Base-by-base conservation (phyloP, 805 yeast genomes). In the Yarrowia yakushimensis region DNA sequence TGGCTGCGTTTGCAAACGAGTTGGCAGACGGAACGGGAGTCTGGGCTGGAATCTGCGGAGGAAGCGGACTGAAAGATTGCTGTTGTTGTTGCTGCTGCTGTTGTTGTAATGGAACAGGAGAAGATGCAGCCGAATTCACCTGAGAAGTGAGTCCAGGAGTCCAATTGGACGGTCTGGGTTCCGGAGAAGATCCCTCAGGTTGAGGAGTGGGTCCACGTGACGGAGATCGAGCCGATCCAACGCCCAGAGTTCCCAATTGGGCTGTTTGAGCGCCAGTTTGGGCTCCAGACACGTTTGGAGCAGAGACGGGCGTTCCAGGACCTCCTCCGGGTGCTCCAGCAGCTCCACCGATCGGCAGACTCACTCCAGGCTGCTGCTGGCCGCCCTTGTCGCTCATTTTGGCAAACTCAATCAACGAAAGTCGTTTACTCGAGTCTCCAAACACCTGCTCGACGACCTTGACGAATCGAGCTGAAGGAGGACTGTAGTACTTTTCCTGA, bases 181-280 rank as follows among this genome's bases (percentile, higher is more conserved):
- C 60, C 6, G 60, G 60, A 33, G 60, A 52, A 10, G 55, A 48
- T 1, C 37, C 55, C 17, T 52, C 45, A 6, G 60, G 60, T 5
- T 52, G 60, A 23, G 60, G 60, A 27, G 60, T 52, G 8, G 60
- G 25, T 30, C 42, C 60, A 17, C 60, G 11, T 1, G 60, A 52
- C 1, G 60, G 60, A 17, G 60, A 37, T 1, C 8, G 34, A 4
- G 33, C 45, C 2, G 42, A 20, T 6, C 52, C 52, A 0, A 30
- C 52, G 2, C 17, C 25, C 5, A 30, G 27, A 20, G 17, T 7
- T 4, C 17, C 7, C 17, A n/a, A 9, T 11, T 33, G 37, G 10
- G 3, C 13, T 3, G 13, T 12, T 15, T 31, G 34, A 33, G 42
- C 42, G 4, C 42, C 42, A 18, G 42, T 12, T 7, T 23, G 42